Evolutionary conservation across 345 rosid genomes (phyloP).

Genomic region (Pugionium cornutum): DNA sequence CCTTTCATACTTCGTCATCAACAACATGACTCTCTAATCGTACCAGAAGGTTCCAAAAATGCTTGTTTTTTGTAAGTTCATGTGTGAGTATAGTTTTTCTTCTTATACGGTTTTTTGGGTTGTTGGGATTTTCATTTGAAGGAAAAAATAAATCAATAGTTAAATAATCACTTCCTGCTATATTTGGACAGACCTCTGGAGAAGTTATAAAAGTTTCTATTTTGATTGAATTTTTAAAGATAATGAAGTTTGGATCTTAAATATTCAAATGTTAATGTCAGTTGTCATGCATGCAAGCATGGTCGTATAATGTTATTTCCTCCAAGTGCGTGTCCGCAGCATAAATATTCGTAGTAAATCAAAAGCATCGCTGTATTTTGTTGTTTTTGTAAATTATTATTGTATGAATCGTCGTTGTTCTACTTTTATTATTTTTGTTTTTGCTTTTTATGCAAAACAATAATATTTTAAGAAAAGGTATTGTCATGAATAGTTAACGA

Average conservation of each 20-base stretch:
- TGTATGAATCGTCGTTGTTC: too few species aligned
- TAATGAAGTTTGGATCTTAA: conserved; percentile 30
- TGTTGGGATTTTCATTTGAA: conserved; percentile 9
- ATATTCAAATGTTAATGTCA: conserved; percentile 26
- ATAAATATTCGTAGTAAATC: too few species aligned
- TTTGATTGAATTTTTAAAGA: conserved; percentile 3
- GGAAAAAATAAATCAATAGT: conserved; percentile 3
- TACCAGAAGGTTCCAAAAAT: conserved; percentile 1
- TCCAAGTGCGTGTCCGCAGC: too few species aligned
- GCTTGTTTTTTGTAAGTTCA: background rate
- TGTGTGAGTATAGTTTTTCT: background rate
- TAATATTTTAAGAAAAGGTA: too few species aligned
- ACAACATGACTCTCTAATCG: background rate
- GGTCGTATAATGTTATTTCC: too few species aligned
- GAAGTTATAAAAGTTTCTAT: conserved; percentile 18
- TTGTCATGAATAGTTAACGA: too few species aligned
- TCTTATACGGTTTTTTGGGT: background rate
- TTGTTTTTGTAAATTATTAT: too few species aligned
- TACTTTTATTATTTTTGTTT: too few species aligned
- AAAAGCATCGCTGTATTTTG: too few species aligned
- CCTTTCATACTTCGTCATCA: background rate
- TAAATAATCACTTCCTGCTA: background rate
- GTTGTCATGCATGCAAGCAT: background rate
- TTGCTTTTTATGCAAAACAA: too few species aligned
- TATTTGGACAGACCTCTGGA: conserved; percentile 19